Base-by-base conservation (phyloP, 768 basidiomycete species). In the Leucocoprinus birnbaumii region DNA sequence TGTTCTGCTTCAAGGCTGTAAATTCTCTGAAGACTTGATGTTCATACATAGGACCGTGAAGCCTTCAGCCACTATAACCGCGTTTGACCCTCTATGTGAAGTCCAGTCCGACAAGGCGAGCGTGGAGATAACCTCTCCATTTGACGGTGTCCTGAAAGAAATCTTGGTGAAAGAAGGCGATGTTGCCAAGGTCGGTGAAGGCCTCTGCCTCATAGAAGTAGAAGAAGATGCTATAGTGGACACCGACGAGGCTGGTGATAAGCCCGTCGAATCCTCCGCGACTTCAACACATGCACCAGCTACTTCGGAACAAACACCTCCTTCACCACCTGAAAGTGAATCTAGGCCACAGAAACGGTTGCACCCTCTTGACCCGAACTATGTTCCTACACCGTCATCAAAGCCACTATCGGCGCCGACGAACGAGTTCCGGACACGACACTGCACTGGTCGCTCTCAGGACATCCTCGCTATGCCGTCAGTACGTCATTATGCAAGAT, bases 61-160 rank as follows among this genome's bases (percentile, higher is more conserved):
- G 60, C 79, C 82, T 1, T 63, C 68, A 11, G 68, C 75, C 14
- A 61, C 64, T 0, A 70, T 94, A 0, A 73, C 80, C 52, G 75
- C 80, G 11, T 94, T 94, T 62, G 88, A 89, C 46, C 73, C 78
- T 8, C 73, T 93, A 3, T 91, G 89, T 63, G 91, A 94, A 58
- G 91, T 94, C 2, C 91, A 93, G 71, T 88, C 86, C 58, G 91
- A 94, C 79, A 94, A 94, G 68, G 91, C 91, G 1, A 88, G 84
- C 68, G 91, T 94, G 22, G 92, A 94, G 68, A 93, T 95, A 53
- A 94, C 92, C 2, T 87, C 86, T 54, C 92, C 92, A 1, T 93
- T 80, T 62, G 87, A 92, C 40, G 92, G 92, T 4, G 72, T 84
- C 27, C 73, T 94, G 45, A 84, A 79, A 58, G 79, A 88, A 59